Conservation (phyloP, 768 basidiomycete genomes). For the Russula earlei region DNA sequence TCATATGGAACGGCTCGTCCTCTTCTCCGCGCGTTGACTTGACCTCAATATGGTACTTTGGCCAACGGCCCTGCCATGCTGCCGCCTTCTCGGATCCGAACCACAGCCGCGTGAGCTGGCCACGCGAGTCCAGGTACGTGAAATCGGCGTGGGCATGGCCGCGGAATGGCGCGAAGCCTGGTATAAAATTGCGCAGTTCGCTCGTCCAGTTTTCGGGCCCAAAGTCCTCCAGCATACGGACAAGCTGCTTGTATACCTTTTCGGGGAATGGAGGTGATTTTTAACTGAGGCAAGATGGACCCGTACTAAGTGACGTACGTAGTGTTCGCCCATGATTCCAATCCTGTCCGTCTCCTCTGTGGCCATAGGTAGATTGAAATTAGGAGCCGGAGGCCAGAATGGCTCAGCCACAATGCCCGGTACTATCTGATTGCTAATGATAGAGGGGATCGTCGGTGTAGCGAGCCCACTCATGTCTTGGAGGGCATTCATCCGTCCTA, state of each 20-base stretch:
- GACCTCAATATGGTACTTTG: slow-evolving; percentile 25
- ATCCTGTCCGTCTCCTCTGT: slow-evolving; percentile 10
- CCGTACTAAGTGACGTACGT: slow-evolving; percentile 1
- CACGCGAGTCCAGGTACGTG: slow-evolving; percentile 20
- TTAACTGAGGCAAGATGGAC: background rate
- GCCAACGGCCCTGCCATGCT: slow-evolving; percentile 21
- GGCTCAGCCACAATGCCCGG: background rate
- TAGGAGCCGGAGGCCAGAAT: background rate
- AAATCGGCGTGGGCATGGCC: slow-evolving; percentile 22
- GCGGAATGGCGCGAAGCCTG: slow-evolving; percentile 18
- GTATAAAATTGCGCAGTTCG: slow-evolving; percentile 18
- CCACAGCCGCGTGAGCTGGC: slow-evolving; percentile 20
- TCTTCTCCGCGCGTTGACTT: slow-evolving; percentile 21
- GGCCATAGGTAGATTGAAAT: background rate
- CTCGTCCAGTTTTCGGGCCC: slow-evolving; percentile 25
- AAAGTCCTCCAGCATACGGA: slow-evolving; percentile 18
- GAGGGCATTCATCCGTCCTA: background rate
- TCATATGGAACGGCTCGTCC: slow-evolving; percentile 23
- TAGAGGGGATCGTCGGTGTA: background rate
- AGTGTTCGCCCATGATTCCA: slow-evolving; percentile 20
- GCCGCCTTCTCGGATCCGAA: slow-evolving; percentile 15
- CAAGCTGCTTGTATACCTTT: slow-evolving; percentile 19
- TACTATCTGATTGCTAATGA: background rate
- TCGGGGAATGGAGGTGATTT: too few species aligned
- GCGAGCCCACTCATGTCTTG: background rate